A percentile compares a stretch with the other conserved stretches of the same genome.
Conservation (phyloP, 257 asterid genomes). For the Salvia rosmarinus region DNA sequence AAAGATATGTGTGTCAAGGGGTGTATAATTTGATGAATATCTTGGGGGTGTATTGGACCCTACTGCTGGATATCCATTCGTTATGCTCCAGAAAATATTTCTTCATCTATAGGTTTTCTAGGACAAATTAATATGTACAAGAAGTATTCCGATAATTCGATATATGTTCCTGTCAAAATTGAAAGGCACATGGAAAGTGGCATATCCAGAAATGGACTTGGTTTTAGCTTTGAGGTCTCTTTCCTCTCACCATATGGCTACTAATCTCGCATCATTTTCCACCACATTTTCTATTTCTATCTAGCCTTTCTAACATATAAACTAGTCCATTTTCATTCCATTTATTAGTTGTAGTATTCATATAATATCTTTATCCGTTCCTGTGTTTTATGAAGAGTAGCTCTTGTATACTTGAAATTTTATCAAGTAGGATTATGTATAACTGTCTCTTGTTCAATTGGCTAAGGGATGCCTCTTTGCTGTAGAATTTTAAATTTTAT, state of each 20-base stretch:
- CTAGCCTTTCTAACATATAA: not conserved
- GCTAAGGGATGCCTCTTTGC: too few species aligned
- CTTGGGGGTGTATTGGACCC: conserved; percentile 32
- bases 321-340: not conserved
- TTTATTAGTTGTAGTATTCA: not conserved
- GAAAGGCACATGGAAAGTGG: conserved; percentile 25
- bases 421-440: too few species aligned
- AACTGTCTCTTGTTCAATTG: too few species aligned
- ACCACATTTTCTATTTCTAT: conserved; percentile 30
- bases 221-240: conserved; percentile 28
- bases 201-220: conserved; percentile 24
- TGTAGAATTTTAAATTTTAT: too few species aligned
- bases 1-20: conserved; percentile 35
- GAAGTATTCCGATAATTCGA: not conserved
- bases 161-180: not conserved
- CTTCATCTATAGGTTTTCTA: not conserved
- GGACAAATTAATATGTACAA: conserved; percentile 6
- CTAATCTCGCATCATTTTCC: conserved; percentile 29
- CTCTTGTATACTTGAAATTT: not conserved
- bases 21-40: conserved; percentile 24
- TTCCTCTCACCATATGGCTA: conserved; percentile 34
- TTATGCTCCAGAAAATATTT: conserved; percentile 22
- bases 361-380: not conserved
- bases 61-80: conserved; percentile 16
- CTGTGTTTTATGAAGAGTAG: not conserved